Evolutionary conservation across 768 basidiomycete genomes (phyloP).

Genomic region (Terana coerulea): DNA sequence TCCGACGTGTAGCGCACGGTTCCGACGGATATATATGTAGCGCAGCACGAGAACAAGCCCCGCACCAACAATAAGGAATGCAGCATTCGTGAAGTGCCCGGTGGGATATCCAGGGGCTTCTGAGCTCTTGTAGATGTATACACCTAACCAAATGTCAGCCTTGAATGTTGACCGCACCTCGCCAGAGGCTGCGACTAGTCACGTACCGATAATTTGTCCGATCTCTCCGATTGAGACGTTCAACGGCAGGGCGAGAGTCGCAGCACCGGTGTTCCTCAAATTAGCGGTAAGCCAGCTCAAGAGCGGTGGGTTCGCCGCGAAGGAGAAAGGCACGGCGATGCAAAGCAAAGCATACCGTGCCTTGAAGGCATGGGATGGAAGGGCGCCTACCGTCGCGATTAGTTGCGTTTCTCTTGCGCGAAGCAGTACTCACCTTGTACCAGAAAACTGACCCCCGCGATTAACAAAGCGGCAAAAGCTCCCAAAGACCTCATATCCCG

Average conservation of each 20-base stretch:
- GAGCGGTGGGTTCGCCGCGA: constrained; percentile 30
- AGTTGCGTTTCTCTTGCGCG: too few relatives aligned
- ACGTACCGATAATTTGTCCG: constrained; percentile 32
- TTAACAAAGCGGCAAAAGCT: constrained; percentile 15
- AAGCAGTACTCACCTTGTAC: constrained; percentile 20
- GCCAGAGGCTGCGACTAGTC: constrained; percentile 6
- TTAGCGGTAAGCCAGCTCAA: constrained; percentile 36
- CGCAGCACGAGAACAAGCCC: constrained; percentile 13
- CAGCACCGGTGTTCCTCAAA: constrained; percentile 26
- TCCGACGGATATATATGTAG: constrained; percentile 15
- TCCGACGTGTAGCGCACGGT: constrained; percentile 10
- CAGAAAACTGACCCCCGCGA: constrained; percentile 19
- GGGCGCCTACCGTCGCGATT: constrained; percentile 14
- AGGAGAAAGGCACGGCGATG: constrained; percentile 30
- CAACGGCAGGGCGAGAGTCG: constrained; percentile 29
- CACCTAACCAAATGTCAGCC: constrained; percentile 11
- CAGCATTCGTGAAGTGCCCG: constrained; percentile 33
- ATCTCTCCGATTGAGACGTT: constrained; percentile 33
- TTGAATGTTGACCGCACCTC: constrained; percentile 12
- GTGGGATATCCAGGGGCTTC: constrained; percentile 32
- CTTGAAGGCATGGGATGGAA: constrained; percentile 22
- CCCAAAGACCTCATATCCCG: constrained; percentile 16
- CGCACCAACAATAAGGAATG: constrained; percentile 24
- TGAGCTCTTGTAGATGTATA: constrained; percentile 26
- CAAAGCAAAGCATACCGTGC: constrained; percentile 31